These are phyloP conservation scores for Cryphonectria nitschkei DNA, from an alignment of 2,329 filamentous ascomycete genomes.

Conservation along the genomic window DNA sequence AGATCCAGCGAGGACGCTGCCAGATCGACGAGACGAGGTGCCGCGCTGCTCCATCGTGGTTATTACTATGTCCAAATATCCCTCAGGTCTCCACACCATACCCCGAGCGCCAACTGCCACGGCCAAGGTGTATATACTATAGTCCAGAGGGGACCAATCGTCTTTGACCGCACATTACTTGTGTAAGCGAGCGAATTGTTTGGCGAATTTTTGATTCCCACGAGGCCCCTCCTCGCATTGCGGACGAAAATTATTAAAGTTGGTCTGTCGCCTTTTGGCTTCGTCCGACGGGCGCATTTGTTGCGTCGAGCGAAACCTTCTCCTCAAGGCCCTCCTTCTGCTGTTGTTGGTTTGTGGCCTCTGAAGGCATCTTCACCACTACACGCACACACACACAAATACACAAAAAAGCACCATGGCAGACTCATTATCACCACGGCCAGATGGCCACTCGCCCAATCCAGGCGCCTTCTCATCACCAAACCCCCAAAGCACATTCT, in stretches of 20 bases:
- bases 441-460: constrained; percentile 5
- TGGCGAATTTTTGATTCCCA: background rate
- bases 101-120: background rate
- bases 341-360: background rate
- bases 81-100: constrained; percentile 19
- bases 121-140: background rate
- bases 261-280: background rate
- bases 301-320: constrained; percentile 14
- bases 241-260: background rate
- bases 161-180: background rate
- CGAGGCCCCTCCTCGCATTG: background rate
- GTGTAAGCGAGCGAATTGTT: background rate
- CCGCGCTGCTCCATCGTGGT: background rate
- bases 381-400: background rate
- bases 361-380: background rate
- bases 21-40: constrained; percentile 10
- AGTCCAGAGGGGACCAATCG: background rate
- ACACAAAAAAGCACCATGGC: constrained; percentile 2
- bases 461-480: background rate
- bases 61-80: constrained; percentile 19
- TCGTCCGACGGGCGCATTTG: constrained; percentile 17
- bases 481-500: background rate
- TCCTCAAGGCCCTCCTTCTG: background rate
- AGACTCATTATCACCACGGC: constrained; percentile 13
- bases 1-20: constrained; percentile 2